Conservation (phyloP, 78 protist species). For the slime mould (Dictyostelium discoideum) region DNA sequence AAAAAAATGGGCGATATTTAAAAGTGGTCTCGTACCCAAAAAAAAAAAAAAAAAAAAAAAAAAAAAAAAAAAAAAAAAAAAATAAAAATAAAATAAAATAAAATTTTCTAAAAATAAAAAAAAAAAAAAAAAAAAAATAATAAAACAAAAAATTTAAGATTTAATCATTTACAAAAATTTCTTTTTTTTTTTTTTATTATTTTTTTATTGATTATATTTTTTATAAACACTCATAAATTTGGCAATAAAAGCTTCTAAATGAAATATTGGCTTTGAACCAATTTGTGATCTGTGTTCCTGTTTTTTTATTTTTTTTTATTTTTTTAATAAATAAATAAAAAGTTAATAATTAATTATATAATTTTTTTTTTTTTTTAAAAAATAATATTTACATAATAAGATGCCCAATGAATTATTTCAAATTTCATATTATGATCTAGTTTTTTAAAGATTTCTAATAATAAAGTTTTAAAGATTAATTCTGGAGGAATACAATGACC, state of each 20-base stretch:
- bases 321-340: background rate
- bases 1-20: too few relatives aligned
- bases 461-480: conserved; percentile 88
- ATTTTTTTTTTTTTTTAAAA: background rate
- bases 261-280: conserved; percentile 95
- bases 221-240: conserved; percentile 93
- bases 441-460: conserved; percentile 31
- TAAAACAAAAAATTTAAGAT: background rate
- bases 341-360: background rate
- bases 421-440: conserved; percentile 30
- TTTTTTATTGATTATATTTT: conserved; percentile 23
- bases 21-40: background rate
- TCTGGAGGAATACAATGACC: conserved; percentile 97
- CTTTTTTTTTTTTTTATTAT: background rate
- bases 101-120: too few relatives aligned
- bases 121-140: background rate
- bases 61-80: too few relatives aligned
- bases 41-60: too few relatives aligned
- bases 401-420: conserved; percentile 88
- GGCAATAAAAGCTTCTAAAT: conserved; percentile 98
- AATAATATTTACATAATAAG: conserved; percentile 76
- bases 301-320: background rate
- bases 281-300: conserved; percentile 88
- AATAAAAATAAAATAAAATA: too few relatives aligned
- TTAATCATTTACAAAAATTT: background rate